Percentiles rank a stretch among this genome's conserved stretches.
phyloP scores from a whole-genome alignment of 2,329 filamentous ascomycete species.

The Microsporum audouinii region DNA sequence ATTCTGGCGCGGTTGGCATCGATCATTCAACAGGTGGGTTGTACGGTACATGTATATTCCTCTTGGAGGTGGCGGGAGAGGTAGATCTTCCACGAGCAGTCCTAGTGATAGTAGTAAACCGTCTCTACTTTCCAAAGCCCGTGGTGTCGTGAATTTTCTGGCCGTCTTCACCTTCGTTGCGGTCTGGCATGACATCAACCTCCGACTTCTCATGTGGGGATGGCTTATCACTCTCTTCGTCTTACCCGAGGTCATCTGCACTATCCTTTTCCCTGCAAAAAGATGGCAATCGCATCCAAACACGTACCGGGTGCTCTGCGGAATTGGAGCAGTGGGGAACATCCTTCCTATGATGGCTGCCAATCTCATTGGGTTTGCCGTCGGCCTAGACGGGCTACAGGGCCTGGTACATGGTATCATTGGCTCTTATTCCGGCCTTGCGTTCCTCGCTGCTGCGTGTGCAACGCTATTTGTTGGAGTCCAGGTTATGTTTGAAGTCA shows the following conservation, averaged over 20 bases:
- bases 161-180: slow-evolving; percentile 93
- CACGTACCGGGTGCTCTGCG: slow-evolving; percentile 67
- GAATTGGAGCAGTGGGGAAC: slow-evolving; percentile 68
- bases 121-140: slow-evolving; percentile 39
- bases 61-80: slow-evolving; percentile 55
- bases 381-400: slow-evolving; percentile 78
- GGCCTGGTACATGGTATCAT: slow-evolving; percentile 65
- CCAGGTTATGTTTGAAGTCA: slow-evolving; percentile 93
- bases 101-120: slow-evolving; percentile 18
- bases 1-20: slow-evolving; percentile 96
- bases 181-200: slow-evolving; percentile 93
- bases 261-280: slow-evolving; percentile 58
- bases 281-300: slow-evolving; percentile 61
- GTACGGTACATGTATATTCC: slow-evolving; percentile 90
- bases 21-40: slow-evolving; percentile 88
- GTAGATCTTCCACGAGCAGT: slow-evolving; percentile 21
- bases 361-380: slow-evolving; percentile 87
- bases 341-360: slow-evolving; percentile 92
- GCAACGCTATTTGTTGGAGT: slow-evolving; percentile 68
- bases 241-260: slow-evolving; percentile 68
- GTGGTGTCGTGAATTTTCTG: slow-evolving; percentile 62
- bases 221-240: slow-evolving; percentile 95
- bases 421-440: slow-evolving; percentile 60
- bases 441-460: slow-evolving; percentile 63
- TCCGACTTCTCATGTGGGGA: slow-evolving; percentile 84